phyloP scores from a whole-genome alignment of 1,284 basidiomycete genomes.

The Naganishia liquefaciens region DNA sequence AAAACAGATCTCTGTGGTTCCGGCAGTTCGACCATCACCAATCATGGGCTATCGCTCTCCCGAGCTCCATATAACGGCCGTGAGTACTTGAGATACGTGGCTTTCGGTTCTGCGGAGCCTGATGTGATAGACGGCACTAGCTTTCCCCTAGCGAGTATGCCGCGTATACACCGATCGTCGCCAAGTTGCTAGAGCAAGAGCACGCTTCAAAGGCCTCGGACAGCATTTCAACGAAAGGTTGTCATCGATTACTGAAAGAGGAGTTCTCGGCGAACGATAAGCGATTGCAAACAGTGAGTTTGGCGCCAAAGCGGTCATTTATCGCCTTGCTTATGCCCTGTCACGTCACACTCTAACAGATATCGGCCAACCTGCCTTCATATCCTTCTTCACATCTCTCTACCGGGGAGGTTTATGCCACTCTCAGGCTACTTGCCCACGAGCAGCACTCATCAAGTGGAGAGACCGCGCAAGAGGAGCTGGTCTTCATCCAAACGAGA shows the following conservation, averaged over 20 bases:
- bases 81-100: background rate
- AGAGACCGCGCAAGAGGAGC: conserved; percentile 1
- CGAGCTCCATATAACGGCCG: conserved; percentile 13
- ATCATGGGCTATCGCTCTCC: conserved; percentile 15
- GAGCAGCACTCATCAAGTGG: background rate
- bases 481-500: conserved; percentile 19
- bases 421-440: conserved; percentile 10
- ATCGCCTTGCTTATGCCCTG: background rate
- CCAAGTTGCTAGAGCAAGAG: conserved; percentile 20
- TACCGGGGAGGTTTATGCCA: conserved; percentile 14
- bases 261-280: conserved; percentile 2
- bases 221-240: background rate
- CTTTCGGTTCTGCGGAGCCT: too few species aligned
- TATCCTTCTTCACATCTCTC: conserved; percentile 20
- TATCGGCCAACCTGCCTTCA: conserved; percentile 7
- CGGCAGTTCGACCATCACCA: background rate
- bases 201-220: conserved; percentile 1
- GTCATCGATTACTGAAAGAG: background rate
- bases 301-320: background rate
- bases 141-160: conserved; percentile 21
- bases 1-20: too few species aligned
- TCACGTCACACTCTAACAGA: conserved; percentile 6
- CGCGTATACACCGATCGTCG: conserved; percentile 17
- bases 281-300: conserved; percentile 7
- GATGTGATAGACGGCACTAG: background rate